phyloP scores from a whole-genome alignment of 805 yeast genomes.

The Henningerozyma blattae region DNA sequence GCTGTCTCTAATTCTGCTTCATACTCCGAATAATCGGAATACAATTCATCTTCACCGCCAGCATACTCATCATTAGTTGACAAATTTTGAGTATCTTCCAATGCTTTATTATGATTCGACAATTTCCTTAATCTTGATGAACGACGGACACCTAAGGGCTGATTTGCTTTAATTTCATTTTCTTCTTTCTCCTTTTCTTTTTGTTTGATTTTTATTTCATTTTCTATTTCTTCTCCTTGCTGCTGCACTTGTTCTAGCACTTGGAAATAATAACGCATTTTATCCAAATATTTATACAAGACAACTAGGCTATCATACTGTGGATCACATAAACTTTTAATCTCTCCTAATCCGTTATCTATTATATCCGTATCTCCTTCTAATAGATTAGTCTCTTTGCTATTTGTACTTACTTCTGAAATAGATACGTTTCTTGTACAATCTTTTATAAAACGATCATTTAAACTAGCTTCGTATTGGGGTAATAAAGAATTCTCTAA shows the following conservation, averaged over 20 bases:
- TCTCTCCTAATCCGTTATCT: background rate
- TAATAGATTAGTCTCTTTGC: background rate
- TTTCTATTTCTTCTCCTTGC: too few species aligned
- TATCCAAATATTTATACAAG: background rate
- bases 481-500: conserved; percentile 1
- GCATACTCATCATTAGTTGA: background rate
- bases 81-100: background rate
- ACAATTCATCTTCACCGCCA: background rate
- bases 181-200: too few species aligned
- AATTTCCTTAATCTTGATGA: background rate
- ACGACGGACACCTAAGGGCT: too few species aligned
- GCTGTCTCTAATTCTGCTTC: background rate
- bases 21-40: too few species aligned
- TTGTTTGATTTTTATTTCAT: too few species aligned
- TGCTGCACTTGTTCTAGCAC: too few species aligned
- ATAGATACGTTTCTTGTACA: background rate
- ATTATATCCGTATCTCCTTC: background rate
- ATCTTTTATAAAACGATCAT: background rate
- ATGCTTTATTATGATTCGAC: background rate
- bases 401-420: background rate
- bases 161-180: too few species aligned
- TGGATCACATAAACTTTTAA: background rate
- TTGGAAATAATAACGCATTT: too few species aligned
- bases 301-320: too few species aligned
- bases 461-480: background rate